Percentiles rank a stretch among this genome's conserved stretches.
Conservation (phyloP, 192 early-diverging fungal species). For the Coemansia sp. region DNA sequence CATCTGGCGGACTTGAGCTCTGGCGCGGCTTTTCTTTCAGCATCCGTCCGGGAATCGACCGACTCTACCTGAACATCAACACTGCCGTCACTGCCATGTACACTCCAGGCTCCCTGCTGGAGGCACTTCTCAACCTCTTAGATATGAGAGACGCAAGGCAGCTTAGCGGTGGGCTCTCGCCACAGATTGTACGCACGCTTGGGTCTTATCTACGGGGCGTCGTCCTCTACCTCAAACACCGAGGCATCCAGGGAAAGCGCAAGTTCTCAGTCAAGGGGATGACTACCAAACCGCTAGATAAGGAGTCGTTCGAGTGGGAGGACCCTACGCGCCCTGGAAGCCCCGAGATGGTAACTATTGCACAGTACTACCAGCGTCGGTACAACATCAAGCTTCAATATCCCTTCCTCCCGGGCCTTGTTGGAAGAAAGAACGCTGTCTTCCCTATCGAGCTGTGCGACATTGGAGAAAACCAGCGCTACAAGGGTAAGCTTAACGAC, state of each 20-base stretch:
- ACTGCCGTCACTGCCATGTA: constrained; percentile 70
- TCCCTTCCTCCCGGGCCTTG: constrained; percentile 80
- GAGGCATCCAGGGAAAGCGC: constrained; percentile 59
- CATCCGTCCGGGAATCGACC: constrained; percentile 73
- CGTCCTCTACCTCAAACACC: constrained; percentile 59
- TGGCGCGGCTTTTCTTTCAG: constrained; percentile 95
- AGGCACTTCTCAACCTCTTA: constrained; percentile 70
- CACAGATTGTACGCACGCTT: constrained; percentile 15
- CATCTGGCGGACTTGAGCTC: constrained; percentile 77
- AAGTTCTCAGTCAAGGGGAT: constrained; percentile 73
- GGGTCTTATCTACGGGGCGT: constrained; percentile 54
- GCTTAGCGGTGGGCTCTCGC: constrained; percentile 23
- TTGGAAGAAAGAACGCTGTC: constrained; percentile 67
- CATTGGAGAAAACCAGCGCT: constrained; percentile 79
- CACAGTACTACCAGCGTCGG: constrained; percentile 72
- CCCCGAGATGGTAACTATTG: constrained; percentile 66
- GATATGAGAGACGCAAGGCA: constrained; percentile 52
- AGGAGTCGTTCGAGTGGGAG: constrained; percentile 70
- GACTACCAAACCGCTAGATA: constrained; percentile 63
- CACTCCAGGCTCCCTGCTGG: constrained; percentile 65
- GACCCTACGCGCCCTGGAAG: constrained; percentile 45
- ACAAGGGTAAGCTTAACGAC: constrained; percentile 80
- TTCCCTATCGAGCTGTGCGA: constrained; percentile 92
- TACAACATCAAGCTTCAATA: constrained; percentile 73
- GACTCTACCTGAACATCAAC: constrained; percentile 74